A percentile compares a stretch with the other conserved stretches of the same genome.
These are phyloP conservation scores for Auricularia heimuer DNA, from an alignment of 768 basidiomycete genomes.

Conservation along the genomic window DNA sequence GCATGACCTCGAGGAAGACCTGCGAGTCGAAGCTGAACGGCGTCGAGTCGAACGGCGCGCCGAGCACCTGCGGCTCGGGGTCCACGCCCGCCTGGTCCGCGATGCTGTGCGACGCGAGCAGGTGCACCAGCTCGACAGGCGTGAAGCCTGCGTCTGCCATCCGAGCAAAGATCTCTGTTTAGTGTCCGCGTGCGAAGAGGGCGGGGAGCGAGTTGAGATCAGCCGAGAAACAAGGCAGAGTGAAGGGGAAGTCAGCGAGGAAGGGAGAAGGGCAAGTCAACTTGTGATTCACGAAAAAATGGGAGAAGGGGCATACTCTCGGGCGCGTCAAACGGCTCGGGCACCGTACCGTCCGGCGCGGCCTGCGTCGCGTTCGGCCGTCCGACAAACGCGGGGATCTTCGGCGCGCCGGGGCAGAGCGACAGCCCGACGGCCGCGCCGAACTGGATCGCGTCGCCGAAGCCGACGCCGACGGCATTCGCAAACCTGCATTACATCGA, in stretches of 20 bases:
- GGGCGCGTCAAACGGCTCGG: slow-evolving; percentile 17
- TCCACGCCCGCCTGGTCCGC: neutral
- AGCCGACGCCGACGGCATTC: no score
- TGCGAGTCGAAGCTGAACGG: slow-evolving; percentile 35
- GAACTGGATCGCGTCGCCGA: slow-evolving; percentile 29
- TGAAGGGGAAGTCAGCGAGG: no score
- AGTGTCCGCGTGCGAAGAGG: no score
- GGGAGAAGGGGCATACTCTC: neutral
- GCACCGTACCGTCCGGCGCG: slow-evolving; percentile 14
- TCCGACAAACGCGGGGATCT: slow-evolving; percentile 14
- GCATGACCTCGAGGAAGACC: slow-evolving; percentile 20
- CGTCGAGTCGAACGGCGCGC: slow-evolving; percentile 38
- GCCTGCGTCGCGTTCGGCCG: slow-evolving; percentile 13
- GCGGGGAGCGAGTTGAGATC: no score
- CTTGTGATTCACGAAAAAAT: no score
- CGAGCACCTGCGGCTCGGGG: slow-evolving; percentile 8
- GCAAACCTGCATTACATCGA: no score
- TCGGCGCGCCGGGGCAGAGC: slow-evolving; percentile 12
- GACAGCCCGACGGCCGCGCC: slow-evolving; percentile 33
- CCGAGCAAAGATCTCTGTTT: slow-evolving; percentile 9
- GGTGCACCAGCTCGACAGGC: slow-evolving; percentile 6
- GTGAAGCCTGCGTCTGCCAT: slow-evolving; percentile 11
- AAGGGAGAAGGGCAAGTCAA: no score
- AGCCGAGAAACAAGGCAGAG: no score
- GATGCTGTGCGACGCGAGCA: slow-evolving; percentile 14